Percentiles rank a stretch among this genome's conserved stretches.
These are phyloP conservation scores for Eutrema japonicum DNA, from an alignment of 345 rosid species.

Conservation along the genomic window DNA sequence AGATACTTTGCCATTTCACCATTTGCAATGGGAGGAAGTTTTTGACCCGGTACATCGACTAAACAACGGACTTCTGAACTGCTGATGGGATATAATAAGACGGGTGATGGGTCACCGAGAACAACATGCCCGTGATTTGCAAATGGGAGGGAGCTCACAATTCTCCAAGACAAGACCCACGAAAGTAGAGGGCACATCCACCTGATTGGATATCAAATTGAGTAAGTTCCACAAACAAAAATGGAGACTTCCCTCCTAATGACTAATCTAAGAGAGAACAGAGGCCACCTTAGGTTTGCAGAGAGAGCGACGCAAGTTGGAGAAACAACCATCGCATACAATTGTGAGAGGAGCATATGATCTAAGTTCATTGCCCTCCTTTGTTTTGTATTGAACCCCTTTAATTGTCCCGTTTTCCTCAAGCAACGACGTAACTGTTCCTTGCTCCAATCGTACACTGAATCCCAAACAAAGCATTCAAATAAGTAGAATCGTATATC, in stretches of 20 bases:
- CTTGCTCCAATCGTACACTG: slow-evolving; percentile 69
- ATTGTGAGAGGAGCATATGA: slow-evolving; percentile 62
- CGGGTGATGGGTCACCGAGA: slow-evolving; percentile 62
- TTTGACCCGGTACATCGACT: slow-evolving; percentile 69
- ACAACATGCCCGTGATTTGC: slow-evolving; percentile 61
- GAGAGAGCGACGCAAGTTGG: slow-evolving; percentile 59
- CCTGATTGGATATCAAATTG: slow-evolving; percentile 42
- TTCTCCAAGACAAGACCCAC: slow-evolving; percentile 71
- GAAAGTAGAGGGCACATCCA: slow-evolving; percentile 61
- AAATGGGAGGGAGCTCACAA: slow-evolving; percentile 62
- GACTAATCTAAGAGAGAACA: background rate
- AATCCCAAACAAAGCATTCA: background rate
- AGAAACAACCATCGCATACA: slow-evolving; percentile 53
- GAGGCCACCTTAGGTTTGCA: slow-evolving; percentile 51
- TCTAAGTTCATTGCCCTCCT: slow-evolving; percentile 41
- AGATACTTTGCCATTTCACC: slow-evolving; percentile 73
- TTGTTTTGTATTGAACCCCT: slow-evolving; percentile 58
- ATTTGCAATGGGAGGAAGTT: slow-evolving; percentile 61
- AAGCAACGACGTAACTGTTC: slow-evolving; percentile 56
- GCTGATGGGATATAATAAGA: slow-evolving; percentile 64
- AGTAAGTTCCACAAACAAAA: slow-evolving; percentile 14
- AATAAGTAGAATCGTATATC: background rate
- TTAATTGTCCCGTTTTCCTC: slow-evolving; percentile 53
- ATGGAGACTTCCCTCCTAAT: background rate
- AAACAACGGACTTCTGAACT: slow-evolving; percentile 69